Evolutionary conservation across 2,329 filamentous ascomycete genomes (phyloP).

Genomic region (Chrysoporthe deuterocubensis): DNA sequence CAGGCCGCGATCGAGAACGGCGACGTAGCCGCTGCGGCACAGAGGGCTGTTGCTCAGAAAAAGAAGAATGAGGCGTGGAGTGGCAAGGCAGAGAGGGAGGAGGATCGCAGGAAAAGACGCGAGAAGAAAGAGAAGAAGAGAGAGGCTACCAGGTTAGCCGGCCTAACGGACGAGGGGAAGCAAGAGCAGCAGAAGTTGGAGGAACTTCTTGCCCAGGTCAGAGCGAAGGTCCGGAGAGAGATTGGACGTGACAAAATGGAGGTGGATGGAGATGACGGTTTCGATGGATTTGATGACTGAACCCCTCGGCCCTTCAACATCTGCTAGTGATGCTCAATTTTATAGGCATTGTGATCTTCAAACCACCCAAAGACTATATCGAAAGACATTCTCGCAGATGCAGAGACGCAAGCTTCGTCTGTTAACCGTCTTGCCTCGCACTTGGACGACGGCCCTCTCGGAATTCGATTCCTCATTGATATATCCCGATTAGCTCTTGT

Average conservation of each 20-base stretch:
- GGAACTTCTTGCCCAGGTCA: slow-evolving; percentile 66
- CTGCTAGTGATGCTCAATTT: background rate
- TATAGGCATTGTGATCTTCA: background rate
- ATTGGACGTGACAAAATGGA: slow-evolving; percentile 42
- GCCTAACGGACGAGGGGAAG: slow-evolving; percentile 74
- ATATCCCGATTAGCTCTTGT: too few species aligned
- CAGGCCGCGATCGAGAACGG: slow-evolving; percentile 46
- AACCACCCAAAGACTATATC: too few species aligned
- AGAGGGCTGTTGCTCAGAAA: slow-evolving; percentile 53
- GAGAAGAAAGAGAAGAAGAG: slow-evolving; percentile 45
- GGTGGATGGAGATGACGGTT: slow-evolving; percentile 47
- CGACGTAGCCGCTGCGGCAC: slow-evolving; percentile 43
- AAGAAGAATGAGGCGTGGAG: slow-evolving; percentile 75
- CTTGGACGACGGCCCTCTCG: too few species aligned
- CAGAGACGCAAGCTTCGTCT: background rate
- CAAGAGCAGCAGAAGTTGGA: slow-evolving; percentile 65
- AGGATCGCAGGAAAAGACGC: slow-evolving; percentile 51
- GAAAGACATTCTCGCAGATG: too few species aligned
- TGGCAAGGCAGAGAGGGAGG: slow-evolving; percentile 68
- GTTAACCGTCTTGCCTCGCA: too few species aligned
- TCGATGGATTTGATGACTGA: slow-evolving; percentile 62
- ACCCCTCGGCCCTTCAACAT: background rate
- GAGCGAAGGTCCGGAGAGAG: slow-evolving; percentile 56
- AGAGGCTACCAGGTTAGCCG: slow-evolving; percentile 64
- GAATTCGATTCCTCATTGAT: too few species aligned